Conservation (phyloP, 257 asterid species). For the Thymus mandschuricus region DNA sequence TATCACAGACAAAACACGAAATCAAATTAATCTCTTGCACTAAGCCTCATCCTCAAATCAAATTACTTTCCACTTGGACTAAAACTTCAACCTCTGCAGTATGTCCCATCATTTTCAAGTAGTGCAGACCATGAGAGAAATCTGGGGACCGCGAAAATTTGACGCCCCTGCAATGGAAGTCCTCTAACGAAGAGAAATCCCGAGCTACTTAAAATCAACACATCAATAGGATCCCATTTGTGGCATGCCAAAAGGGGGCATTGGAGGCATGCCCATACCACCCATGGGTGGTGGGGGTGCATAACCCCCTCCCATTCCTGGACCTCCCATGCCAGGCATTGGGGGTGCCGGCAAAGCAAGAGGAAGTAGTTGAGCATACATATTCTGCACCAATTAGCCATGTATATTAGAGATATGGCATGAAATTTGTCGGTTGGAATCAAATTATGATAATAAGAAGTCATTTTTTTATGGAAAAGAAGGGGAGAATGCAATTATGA, state of each 20-base stretch:
- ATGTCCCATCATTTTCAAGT: slow-evolving; percentile 33
- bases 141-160: background rate
- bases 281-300: slow-evolving; percentile 72
- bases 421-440: background rate
- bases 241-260: slow-evolving; percentile 97
- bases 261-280: slow-evolving; percentile 92
- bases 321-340: slow-evolving; percentile 78
- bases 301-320: slow-evolving; percentile 72
- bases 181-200: slow-evolving; percentile 23
- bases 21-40: slow-evolving; percentile 38
- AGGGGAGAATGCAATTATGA: background rate
- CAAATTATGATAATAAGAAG: background rate
- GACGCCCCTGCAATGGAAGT: slow-evolving; percentile 6
- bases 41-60: slow-evolving; percentile 29
- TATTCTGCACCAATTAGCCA: slow-evolving; percentile 63
- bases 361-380: slow-evolving; percentile 97
- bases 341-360: slow-evolving; percentile 99
- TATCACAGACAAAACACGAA: slow-evolving; percentile 41
- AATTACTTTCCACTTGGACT: slow-evolving; percentile 34
- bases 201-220: slow-evolving; percentile 13
- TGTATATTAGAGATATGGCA: slow-evolving; percentile 13
- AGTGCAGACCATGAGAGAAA: slow-evolving; percentile 22
- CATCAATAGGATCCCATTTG: slow-evolving; percentile 89
- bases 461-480: background rate
- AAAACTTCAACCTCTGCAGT: slow-evolving; percentile 21